A percentile compares a stretch with the other conserved stretches of the same genome.
Conservation (phyloP, 2,329 filamentous ascomycete species). For the Pestalotiopsis fici region DNA sequence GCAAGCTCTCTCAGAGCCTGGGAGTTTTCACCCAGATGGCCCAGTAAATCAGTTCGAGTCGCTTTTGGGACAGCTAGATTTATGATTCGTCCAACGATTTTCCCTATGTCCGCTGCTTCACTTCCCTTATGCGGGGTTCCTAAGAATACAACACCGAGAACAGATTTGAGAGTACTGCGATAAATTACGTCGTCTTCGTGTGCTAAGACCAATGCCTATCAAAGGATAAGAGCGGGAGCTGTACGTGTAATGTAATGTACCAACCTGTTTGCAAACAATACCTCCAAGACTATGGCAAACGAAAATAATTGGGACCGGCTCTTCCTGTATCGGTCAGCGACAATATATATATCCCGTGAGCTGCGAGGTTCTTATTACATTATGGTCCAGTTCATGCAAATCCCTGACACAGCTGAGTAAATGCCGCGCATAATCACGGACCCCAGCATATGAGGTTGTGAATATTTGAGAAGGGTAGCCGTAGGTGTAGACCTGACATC, state of each 20-base stretch:
- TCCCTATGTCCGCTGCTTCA: constrained; percentile 19
- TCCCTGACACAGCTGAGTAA: constrained; percentile 16
- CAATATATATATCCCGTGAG: constrained; percentile 8
- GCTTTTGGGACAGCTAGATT: constrained; percentile 16
- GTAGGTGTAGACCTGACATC: constrained; percentile 23
- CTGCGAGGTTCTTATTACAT: neutral
- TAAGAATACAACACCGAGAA: constrained; percentile 27
- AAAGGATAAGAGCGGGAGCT: neutral
- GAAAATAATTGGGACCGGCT: constrained; percentile 18
- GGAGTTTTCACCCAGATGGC: constrained; percentile 16
- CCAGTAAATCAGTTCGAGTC: constrained; percentile 23
- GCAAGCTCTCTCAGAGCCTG: constrained; percentile 17
- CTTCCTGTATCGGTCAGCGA: neutral
- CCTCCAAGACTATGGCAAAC: constrained; percentile 30
- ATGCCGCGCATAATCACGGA: constrained; percentile 16
- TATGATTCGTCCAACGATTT: constrained; percentile 20
- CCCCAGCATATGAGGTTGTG: constrained; percentile 10
- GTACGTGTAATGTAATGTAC: neutral
- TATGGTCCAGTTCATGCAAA: constrained; percentile 8
- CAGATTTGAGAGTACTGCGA: constrained; percentile 14
- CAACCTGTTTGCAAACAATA: constrained; percentile 28
- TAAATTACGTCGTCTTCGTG: constrained; percentile 16
- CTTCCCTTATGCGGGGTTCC: constrained; percentile 33
- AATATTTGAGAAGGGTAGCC: constrained; percentile 20
- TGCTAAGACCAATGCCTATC: constrained; percentile 21